Percentiles rank a stretch among this genome's conserved stretches.
Conservation (phyloP, 2,329 filamentous ascomycete species). For the Cyanodermella asteris region DNA sequence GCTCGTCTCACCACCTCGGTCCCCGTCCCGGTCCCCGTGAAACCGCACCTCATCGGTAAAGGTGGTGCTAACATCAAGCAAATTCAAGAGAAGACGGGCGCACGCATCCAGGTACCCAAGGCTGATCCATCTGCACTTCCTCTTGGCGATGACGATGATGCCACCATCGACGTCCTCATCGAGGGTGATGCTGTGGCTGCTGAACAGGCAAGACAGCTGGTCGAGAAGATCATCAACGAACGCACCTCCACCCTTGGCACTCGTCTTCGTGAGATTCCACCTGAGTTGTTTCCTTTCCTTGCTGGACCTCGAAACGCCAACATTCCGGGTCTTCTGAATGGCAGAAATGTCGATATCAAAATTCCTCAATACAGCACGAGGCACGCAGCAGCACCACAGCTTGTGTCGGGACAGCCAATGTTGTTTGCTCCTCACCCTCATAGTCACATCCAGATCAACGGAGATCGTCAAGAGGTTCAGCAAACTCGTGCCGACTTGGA, state of each 20-base stretch:
- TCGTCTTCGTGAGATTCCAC: constrained; percentile 62
- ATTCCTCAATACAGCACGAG: constrained; percentile 63
- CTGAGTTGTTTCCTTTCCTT: constrained; percentile 91
- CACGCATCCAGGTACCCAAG: constrained; percentile 74
- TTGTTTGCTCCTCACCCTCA: constrained; percentile 51
- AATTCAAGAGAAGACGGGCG: constrained; percentile 73
- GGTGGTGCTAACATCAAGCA: constrained; percentile 76
- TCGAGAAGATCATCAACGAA: constrained; percentile 72
- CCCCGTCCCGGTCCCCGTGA: constrained; percentile 60
- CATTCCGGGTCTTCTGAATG: constrained; percentile 45
- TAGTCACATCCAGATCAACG: constrained; percentile 63
- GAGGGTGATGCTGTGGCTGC: constrained; percentile 83
- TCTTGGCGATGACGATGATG: constrained; percentile 46
- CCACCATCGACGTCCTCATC: constrained; percentile 63
- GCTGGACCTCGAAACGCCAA: constrained; percentile 53
- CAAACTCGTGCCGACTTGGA: constrained; percentile 64
- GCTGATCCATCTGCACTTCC: constrained; percentile 38
- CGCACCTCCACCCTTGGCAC: constrained; percentile 62
- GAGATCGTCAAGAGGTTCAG: constrained; percentile 65
- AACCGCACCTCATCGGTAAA: constrained; percentile 82
- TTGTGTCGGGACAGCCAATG: constrained; percentile 47
- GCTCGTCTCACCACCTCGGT: constrained; percentile 50
- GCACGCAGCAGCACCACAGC: no score
- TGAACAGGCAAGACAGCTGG: constrained; percentile 60
- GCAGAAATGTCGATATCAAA: constrained; percentile 56